A percentile compares a stretch with the other conserved stretches of the same genome.
Conservation (phyloP, 805 yeast genomes). For the Metschnikowia hibisci region DNA sequence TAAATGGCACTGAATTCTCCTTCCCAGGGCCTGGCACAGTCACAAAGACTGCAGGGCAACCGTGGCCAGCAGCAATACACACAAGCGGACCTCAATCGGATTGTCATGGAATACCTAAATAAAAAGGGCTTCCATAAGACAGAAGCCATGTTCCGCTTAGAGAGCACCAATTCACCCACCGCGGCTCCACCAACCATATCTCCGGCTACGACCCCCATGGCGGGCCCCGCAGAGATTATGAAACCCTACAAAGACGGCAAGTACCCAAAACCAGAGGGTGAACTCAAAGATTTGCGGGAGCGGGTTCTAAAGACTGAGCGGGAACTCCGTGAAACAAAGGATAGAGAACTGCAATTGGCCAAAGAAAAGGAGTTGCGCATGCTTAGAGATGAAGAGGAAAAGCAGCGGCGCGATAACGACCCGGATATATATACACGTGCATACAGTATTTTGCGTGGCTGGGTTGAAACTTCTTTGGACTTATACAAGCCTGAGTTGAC, state of each 20-base stretch:
- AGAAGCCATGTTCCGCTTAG: slow-evolving; percentile 90
- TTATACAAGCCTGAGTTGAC: slow-evolving; percentile 85
- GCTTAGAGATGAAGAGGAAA: slow-evolving; percentile 41
- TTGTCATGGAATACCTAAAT: slow-evolving; percentile 86
- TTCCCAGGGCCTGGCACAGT: slow-evolving; percentile 3
- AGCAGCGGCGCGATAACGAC: slow-evolving; percentile 45
- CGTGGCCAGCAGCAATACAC: slow-evolving; percentile 48
- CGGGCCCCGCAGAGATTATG: slow-evolving; percentile 32
- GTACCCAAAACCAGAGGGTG: slow-evolving; percentile 27
- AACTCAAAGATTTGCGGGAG: slow-evolving; percentile 34
- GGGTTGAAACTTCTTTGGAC: slow-evolving; percentile 91
- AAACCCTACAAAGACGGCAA: slow-evolving; percentile 23
- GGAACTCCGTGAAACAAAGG: slow-evolving; percentile 38
- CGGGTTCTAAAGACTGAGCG: slow-evolving; percentile 31
- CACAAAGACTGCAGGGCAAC: slow-evolving; percentile 4
- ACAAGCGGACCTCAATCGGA: slow-evolving; percentile 84
- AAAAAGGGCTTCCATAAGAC: slow-evolving; percentile 94
- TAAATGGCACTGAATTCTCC: slow-evolving; percentile 11
- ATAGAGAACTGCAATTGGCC: slow-evolving; percentile 33
- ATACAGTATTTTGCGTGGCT: slow-evolving; percentile 71
- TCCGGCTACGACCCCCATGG: slow-evolving; percentile 39
- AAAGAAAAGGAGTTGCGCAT: slow-evolving; percentile 40
- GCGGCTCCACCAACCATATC: slow-evolving; percentile 48
- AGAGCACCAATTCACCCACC: slow-evolving; percentile 60
- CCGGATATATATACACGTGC: slow-evolving; percentile 78